Conservation (phyloP, 2,329 filamentous ascomycete species). For the Verticillium nonalfalfae region DNA sequence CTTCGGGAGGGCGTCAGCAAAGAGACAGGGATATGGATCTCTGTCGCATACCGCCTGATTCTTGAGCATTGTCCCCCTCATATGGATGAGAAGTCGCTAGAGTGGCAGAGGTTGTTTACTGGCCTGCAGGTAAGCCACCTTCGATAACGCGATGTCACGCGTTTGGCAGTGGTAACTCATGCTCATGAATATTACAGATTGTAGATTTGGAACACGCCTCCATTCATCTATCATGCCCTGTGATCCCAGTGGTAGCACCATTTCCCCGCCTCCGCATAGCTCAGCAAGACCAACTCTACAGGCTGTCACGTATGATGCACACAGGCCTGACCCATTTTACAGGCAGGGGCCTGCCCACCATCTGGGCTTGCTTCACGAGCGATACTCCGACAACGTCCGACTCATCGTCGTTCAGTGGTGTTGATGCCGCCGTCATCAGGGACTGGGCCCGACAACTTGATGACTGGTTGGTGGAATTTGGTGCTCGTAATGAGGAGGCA, state of each 20-base stretch:
- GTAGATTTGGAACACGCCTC: constrained; percentile 37
- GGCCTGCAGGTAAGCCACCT: constrained; percentile 14
- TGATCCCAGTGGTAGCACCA: constrained; percentile 31
- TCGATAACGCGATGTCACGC: rapidly evolving
- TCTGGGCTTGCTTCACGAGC: constrained; percentile 32
- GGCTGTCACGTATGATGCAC: constrained; percentile 37
- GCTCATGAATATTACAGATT: constrained; percentile 23
- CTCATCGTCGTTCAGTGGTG: constrained; percentile 25
- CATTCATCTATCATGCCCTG: constrained; percentile 31
- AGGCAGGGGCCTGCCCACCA: constrained; percentile 31
- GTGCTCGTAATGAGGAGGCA: constrained; percentile 19
- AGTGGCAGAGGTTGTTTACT: constrained; percentile 33
- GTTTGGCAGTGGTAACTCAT: not conserved
- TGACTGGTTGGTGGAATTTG: constrained; percentile 33
- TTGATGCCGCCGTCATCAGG: constrained; percentile 31
- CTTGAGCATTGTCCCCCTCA: constrained; percentile 32
- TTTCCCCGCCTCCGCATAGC: constrained; percentile 27
- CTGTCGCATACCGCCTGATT: constrained; percentile 31
- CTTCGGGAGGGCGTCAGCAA: constrained; percentile 32
- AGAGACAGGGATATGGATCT: constrained; percentile 36
- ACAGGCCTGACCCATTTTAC: constrained; percentile 34
- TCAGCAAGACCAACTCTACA: constrained; percentile 30
- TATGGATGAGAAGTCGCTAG: constrained; percentile 26
- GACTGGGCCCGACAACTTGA: constrained; percentile 34
- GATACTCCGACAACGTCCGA: constrained; percentile 10